Base-by-base conservation (phyloP, 108 stramenopile species). In the Aurantiochytrium sp. region DNA sequence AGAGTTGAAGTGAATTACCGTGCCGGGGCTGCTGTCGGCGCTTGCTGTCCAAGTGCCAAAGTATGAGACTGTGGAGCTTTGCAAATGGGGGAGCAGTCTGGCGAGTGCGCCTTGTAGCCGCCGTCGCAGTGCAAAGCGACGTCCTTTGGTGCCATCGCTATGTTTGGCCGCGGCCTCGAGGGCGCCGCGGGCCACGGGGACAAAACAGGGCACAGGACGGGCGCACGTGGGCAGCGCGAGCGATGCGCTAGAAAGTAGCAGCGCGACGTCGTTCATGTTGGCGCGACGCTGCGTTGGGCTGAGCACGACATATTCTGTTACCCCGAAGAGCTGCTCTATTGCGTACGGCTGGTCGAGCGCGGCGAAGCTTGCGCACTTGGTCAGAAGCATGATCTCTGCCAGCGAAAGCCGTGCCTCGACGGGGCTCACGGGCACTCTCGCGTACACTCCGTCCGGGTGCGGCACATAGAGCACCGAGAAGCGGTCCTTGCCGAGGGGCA, bases 1-100 rank as follows among this genome's bases (percentile, higher is more conserved):
- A 30, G 73, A 81, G 45, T 81, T 81, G 73, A 81, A 81, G 45
- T 81, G 73, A 48, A 81, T 81, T 24, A 48, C 45, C 3, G 73
- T 81, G 39, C 73, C 73, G 24, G 42, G 42, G 32, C 30, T 65
- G 59, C 59, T 65, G 2, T 65, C 59, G 10, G 59, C 27, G 34
- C 59, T 65, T 27, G 59, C 59, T 2, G 24, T 42, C 73, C 73
- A 81, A 12, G 73, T 48, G 1, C 42, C 42, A 48, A 48, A 81
- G 42, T 41, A 41, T 30, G 73, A 81, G n/a, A 81, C 24, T 27
- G 73, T 48, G 19, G 73, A 81, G 6, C 10, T 24, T 12, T 81
- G 59, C 59, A 65, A 65, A 30, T 65, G 15, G 8, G 59, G 59
- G 10, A 65, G 34, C 1, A 65, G 34, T 19, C 19, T 65, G 34